Conservation (phyloP, 805 yeast species). For the Candida parachauliodes region DNA sequence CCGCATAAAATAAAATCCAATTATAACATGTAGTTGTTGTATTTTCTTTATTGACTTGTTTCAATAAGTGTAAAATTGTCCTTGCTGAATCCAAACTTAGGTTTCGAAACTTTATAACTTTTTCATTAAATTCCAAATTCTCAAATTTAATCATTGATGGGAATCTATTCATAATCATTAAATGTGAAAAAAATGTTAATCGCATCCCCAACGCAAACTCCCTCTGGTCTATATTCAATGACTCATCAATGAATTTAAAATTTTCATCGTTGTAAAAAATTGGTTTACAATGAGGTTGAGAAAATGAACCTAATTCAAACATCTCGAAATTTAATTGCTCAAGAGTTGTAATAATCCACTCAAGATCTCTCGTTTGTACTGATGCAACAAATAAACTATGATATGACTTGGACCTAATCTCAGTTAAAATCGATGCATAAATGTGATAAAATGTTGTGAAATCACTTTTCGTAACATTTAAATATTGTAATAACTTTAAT, state of each 20-base stretch:
- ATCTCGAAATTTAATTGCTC: conserved; percentile 26
- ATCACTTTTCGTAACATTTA: neutral
- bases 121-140: conserved; percentile 15
- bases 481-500: conserved; percentile 1
- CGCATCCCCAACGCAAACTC: conserved; percentile 22
- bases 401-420: conserved; percentile 29
- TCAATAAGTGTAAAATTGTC: conserved; percentile 28
- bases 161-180: conserved; percentile 34
- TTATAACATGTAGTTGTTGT: conserved; percentile 22
- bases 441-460: conserved; percentile 6
- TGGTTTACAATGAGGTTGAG: conserved; percentile 22
- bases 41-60: conserved; percentile 17
- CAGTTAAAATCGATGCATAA: conserved; percentile 15
- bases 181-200: conserved; percentile 30
- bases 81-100: conserved; percentile 34
- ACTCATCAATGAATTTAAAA: conserved; percentile 16
- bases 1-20: conserved; percentile 32
- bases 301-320: conserved; percentile 19
- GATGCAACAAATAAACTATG: conserved; percentile 29
- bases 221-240: neutral
- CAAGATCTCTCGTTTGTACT: conserved; percentile 17
- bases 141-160: conserved; percentile 19
- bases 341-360: conserved; percentile 19
- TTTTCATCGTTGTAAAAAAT: conserved; percentile 30
- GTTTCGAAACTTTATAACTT: conserved; percentile 21